These are phyloP conservation scores for Monilinia fructicola DNA, from an alignment of 2,329 filamentous ascomycete species.

Conservation along the genomic window DNA sequence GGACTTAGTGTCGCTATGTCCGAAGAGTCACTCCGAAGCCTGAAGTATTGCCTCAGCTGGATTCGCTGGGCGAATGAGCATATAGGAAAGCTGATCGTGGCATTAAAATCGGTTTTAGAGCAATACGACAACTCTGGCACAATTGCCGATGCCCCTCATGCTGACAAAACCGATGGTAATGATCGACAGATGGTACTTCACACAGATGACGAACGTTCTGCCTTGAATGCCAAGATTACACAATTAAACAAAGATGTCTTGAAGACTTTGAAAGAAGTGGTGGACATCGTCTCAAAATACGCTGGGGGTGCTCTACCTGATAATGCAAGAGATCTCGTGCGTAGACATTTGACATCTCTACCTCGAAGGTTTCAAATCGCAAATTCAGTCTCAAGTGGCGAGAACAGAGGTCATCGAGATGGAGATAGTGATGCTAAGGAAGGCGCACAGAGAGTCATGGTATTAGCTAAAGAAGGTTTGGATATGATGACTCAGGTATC, in stretches of 20 bases:
- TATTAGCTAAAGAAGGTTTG: constrained; percentile 84
- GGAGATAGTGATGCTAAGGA: constrained; percentile 50
- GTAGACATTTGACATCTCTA: constrained; percentile 78
- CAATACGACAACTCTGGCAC: constrained; percentile 64
- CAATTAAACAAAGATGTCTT: constrained; percentile 69
- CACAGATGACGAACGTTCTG: constrained; percentile 36
- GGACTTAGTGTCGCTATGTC: constrained; percentile 90
- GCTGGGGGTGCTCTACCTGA: constrained; percentile 88
- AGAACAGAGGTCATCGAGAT: constrained; percentile 33
- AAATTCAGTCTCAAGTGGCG: constrained; percentile 49
- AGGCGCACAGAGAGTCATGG: constrained; percentile 73
- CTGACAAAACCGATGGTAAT: constrained; percentile 27
- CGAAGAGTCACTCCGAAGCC: constrained; percentile 77
- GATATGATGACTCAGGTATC: constrained; percentile 95
- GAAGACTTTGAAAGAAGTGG: constrained; percentile 75
- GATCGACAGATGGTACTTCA: constrained; percentile 32
- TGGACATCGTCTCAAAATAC: constrained; percentile 83
- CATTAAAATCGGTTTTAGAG: constrained; percentile 72
- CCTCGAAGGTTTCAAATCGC: constrained; percentile 80
- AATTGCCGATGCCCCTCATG: constrained; percentile 27
- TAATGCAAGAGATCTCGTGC: constrained; percentile 80
- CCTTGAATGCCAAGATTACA: constrained; percentile 52
- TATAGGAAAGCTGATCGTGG: constrained; percentile 71
- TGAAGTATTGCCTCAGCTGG: constrained; percentile 82
- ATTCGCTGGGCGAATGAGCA: constrained; percentile 79